Evolutionary conservation across 148 eudicot species (phyloP).

Genomic region (Rhododendron griersonianum): DNA sequence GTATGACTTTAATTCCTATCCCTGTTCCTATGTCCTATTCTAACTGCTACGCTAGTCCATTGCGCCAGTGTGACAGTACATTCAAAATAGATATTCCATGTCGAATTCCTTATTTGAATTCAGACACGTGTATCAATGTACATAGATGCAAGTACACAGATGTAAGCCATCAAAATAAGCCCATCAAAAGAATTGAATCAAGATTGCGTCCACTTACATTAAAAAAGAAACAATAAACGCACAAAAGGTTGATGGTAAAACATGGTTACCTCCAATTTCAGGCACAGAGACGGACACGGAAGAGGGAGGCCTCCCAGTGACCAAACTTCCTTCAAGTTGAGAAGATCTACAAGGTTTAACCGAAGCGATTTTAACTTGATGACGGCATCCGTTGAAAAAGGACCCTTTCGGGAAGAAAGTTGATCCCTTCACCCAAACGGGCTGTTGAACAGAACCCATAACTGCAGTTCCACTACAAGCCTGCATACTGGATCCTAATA

Average conservation of each 20-base stretch:
- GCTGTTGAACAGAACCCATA: slow-evolving; percentile 59
- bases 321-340: slow-evolving; percentile 49
- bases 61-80: neutral
- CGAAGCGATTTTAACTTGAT: slow-evolving; percentile 24
- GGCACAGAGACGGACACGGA: slow-evolving; percentile 39
- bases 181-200: neutral
- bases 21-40: no score
- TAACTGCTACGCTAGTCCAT: neutral
- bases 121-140: neutral
- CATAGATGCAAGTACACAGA: neutral
- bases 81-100: neutral
- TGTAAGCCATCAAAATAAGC: neutral
- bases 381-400: slow-evolving; percentile 10
- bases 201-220: neutral
- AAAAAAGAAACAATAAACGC: neutral
- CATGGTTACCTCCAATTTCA: slow-evolving; percentile 46
- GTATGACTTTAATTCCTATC: neutral
- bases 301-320: slow-evolving; percentile 42
- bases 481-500: slow-evolving; percentile 34
- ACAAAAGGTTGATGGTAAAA: neutral
- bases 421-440: slow-evolving; percentile 30
- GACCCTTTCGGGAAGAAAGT: slow-evolving; percentile 22
- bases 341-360: slow-evolving; percentile 34
- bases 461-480: slow-evolving; percentile 37
- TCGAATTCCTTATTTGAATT: neutral